phyloP scores from a whole-genome alignment of 2,329 filamentous ascomycete genomes.

The Botrytis porri region DNA sequence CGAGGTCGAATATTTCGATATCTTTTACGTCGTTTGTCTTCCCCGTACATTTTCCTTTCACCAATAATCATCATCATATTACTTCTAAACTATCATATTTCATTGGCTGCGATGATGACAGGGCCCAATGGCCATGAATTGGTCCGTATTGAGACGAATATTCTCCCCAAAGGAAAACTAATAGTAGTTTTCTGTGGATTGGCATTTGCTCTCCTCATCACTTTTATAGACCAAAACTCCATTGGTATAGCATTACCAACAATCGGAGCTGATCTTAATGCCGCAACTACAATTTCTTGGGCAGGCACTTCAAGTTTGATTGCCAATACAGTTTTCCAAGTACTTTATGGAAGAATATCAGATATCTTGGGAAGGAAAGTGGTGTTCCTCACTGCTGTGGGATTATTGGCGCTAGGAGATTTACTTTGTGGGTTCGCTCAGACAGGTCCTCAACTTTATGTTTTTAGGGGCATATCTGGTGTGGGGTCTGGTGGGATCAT shows the following conservation, averaged over 20 bases:
- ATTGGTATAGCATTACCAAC: constrained; percentile 48
- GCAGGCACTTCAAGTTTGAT: constrained; percentile 52
- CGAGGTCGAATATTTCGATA: constrained; percentile 1
- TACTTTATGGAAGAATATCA: constrained; percentile 60
- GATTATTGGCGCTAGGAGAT: constrained; percentile 53
- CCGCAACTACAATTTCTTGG: constrained; percentile 53
- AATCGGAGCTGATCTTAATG: constrained; percentile 46
- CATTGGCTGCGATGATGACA: constrained; percentile 26
- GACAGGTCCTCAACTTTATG: constrained; percentile 57
- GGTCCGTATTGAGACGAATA: constrained; percentile 51
- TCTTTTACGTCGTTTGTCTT: neutral
- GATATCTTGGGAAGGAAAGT: constrained; percentile 61
- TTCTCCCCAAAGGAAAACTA: constrained; percentile 51
- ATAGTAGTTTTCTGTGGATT: constrained; percentile 51
- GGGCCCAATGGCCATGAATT: constrained; percentile 26
- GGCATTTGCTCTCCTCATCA: constrained; percentile 52
- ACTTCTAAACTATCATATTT: neutral
- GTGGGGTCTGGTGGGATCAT: constrained; percentile 61
- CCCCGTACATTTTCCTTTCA: neutral
- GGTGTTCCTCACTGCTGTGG: constrained; percentile 53
- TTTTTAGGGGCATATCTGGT: constrained; percentile 58
- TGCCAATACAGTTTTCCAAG: constrained; percentile 60
- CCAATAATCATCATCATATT: neutral
- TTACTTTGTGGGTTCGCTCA: constrained; percentile 57
- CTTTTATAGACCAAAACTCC: constrained; percentile 43